These are phyloP conservation scores for Aspergillus fumigatiaffinis DNA, from an alignment of 2,329 filamentous ascomycete genomes.

Conservation along the genomic window DNA sequence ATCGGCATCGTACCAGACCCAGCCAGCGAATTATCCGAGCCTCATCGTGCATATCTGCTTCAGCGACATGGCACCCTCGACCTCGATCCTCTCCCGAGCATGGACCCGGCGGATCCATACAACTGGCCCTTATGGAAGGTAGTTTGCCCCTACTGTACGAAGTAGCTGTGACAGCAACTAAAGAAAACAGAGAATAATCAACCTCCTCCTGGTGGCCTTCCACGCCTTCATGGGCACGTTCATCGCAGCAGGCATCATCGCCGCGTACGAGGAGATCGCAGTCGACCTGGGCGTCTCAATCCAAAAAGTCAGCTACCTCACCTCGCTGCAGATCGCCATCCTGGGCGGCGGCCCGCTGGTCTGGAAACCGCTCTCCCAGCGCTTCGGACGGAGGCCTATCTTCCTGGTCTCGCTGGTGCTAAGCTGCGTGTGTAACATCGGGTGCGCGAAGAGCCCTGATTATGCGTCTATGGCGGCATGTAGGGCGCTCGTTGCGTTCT, in stretches of 20 bases:
- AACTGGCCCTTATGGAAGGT: neutral
- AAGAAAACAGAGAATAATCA: constrained; percentile 47
- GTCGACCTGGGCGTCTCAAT: constrained; percentile 48
- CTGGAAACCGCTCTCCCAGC: constrained; percentile 1
- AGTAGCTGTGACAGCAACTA: neutral
- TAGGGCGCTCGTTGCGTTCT: constrained; percentile 52
- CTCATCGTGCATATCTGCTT: neutral
- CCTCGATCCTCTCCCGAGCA: neutral
- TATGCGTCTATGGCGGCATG: constrained; percentile 51
- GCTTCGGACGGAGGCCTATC: constrained; percentile 1
- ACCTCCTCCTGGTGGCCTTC: constrained; percentile 54
- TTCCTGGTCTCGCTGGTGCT: constrained; percentile 1
- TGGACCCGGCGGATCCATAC: neutral
- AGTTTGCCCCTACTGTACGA: neutral
- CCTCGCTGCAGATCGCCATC: constrained; percentile 52
- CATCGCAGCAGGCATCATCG: constrained; percentile 53
- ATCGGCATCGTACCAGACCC: neutral
- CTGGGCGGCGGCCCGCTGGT: constrained; percentile 46
- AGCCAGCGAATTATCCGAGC: neutral
- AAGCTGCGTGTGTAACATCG: constrained; percentile 17
- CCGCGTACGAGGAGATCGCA: constrained; percentile 51
- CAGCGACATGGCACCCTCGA: neutral
- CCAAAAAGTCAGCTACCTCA: constrained; percentile 51
- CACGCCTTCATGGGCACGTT: constrained; percentile 59
- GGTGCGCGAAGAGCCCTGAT: constrained; percentile 29